Base-by-base conservation (phyloP, 305 asterid species). In the Fraxinus nigra region DNA sequence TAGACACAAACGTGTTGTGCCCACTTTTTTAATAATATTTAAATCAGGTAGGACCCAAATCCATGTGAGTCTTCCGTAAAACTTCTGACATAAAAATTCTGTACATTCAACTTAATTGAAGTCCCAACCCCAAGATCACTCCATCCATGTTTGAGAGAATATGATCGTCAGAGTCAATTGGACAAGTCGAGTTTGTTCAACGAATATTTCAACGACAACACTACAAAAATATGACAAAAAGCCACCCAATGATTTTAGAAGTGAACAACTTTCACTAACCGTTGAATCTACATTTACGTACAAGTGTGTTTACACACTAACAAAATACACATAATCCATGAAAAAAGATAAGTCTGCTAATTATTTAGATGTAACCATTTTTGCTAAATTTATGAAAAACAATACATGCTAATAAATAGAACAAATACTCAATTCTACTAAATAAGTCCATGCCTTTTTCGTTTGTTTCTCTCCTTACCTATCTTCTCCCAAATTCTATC, bases 371-470 rank as follows among this genome's bases (percentile, higher is more conserved):
- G 22, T 16, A 16, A 54, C 24, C 24, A 54, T 82, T 37, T 59
- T 46, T 72, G 33, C 22, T 77, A 54, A 74, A 16, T 79, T 3
- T 43, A n/a, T 38, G 51, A 18, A 30, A 63, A 34, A 46, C 4
- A 82, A 69, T 20, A 77, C 84, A 80, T 51, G 73, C 61, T 56
- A 80, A 82, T 48, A 7, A 69, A 78, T 37, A 79, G 6, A 61
- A 75, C 38, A 33, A 76, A 79, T 72, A 79, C 61, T 61, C 35
- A 84, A 79, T 18, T 48, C 63, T 46, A 43, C 56, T 75, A 22
- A 26, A 7, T 59, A 18, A 7, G 2, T 59, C 43, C 28, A 24
- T 18, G 46, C 14, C 46, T 48, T n/a, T 67, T 32, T 30, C 11
- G 11, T 35, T 75, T 59, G 51, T 48, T 48, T 67, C 13, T 34